Evolutionary conservation across 352 stramenopile species (phyloP), one percentile per base, ranked within the genome.

Genomic region (Phytophthora tubulina): DNA sequence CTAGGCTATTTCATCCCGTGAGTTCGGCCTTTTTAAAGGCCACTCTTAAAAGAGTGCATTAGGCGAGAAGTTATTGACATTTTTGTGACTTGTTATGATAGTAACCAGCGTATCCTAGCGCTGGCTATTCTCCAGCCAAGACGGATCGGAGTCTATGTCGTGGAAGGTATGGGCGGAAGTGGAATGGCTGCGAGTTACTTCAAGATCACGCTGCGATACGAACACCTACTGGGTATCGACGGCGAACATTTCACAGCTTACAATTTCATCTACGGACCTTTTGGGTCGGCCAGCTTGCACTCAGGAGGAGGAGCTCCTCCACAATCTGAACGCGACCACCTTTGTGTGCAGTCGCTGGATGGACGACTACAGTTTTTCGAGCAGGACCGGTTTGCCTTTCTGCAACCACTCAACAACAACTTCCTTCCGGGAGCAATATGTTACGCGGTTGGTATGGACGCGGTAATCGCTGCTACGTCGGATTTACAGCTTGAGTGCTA

Each of bases 341-440:
- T 98, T 4, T 94, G 88, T n/a, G 91, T 98, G 7, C 93, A 98
- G 74, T 95, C 88, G 42, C 85, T 98, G 46, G 93, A 98, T 70
- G 90, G 93, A 0, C 80, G 92, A 4, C 74, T 98, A n/a, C 89
- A 97, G 67, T 93, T 98, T 55, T 97, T 97, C 49, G 92, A 98
- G 69, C 93, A 98, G 63, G 92, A 97, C 49, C 81, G 89, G 2
- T 89, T 95, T 68, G 87, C 91, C 3, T 98, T 98, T 75, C 67
- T 95, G 48, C 77, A 95, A 56, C 80, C 92, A 15, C 74, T 97
- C 3, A 92, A 93, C 58, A 86, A 92, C 54, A 90, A 80, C 51
- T 86, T 98, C 42, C 61, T 97, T 0, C 91, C 93, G 0, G 91
- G 91, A 6, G 75, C 89, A 2, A 64, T 98, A 39, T 93, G 80